Conservation (phyloP, 108 stramenopile genomes). For the Seminavis robusta region DNA sequence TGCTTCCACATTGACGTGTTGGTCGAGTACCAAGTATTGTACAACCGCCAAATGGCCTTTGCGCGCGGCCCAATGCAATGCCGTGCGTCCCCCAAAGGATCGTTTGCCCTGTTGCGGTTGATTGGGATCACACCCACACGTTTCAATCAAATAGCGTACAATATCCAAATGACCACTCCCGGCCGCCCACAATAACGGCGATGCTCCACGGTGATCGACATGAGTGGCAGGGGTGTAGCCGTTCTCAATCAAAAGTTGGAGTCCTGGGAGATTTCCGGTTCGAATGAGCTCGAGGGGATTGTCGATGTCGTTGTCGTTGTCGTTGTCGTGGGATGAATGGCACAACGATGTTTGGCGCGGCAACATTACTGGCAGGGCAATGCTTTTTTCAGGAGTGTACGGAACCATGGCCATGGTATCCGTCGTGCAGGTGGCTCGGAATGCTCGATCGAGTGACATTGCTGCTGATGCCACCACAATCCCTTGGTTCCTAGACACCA, state of each 20-base stretch:
- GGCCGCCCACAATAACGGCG: constrained; percentile 72
- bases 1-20: constrained; percentile 54
- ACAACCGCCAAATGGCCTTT: constrained; percentile 77
- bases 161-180: constrained; percentile 70
- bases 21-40: constrained; percentile 46
- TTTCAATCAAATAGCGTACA: constrained; percentile 49
- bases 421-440: constrained; percentile 34
- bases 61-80: constrained; percentile 85
- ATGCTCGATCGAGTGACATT: constrained; percentile 51
- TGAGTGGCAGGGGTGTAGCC: constrained; percentile 10
- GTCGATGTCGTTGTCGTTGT: constrained; percentile 5
- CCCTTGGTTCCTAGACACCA: constrained; percentile 87
- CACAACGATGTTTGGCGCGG: background rate
- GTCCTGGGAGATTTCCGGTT: constrained; percentile 17
- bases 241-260: constrained; percentile 5
- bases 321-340: background rate
- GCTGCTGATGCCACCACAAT: constrained; percentile 83
- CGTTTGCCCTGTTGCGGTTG: constrained; percentile 59
- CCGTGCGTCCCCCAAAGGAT: constrained; percentile 75
- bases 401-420: constrained; percentile 45
- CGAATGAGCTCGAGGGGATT: constrained; percentile 23
- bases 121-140: constrained; percentile 53
- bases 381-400: constrained; percentile 18
- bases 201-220: constrained; percentile 60
- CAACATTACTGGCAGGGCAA: background rate